Conservation (phyloP, 2,329 filamentous ascomycete species). For the Cytospora mali region DNA sequence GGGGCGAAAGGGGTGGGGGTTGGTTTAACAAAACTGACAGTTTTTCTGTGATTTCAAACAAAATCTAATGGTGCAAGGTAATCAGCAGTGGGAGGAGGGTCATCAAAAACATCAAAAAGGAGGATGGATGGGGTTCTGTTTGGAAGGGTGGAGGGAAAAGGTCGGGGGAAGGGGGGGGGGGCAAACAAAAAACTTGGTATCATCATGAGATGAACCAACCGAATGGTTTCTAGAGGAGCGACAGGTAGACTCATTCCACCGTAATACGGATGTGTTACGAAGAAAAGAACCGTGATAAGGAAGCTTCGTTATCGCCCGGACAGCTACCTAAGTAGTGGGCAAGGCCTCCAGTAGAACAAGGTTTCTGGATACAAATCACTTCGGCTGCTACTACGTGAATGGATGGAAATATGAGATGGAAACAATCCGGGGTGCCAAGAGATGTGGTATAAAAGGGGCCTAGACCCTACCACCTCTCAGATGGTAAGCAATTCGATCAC, state of each 20-base stretch:
- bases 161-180: background rate
- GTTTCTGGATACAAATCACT: no score
- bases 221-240: background rate
- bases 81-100: no score
- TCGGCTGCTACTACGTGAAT: no score
- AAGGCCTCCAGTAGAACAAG: no score
- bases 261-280: background rate
- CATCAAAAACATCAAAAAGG: background rate
- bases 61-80: background rate
- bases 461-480: background rate
- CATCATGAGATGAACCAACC: background rate
- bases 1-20: background rate
- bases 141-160: background rate
- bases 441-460: background rate
- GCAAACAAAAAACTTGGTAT: background rate
- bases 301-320: no score
- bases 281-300: no score
- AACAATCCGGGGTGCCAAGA: no score
- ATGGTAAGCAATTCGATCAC: background rate
- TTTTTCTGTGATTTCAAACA: background rate
- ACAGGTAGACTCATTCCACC: constrained; percentile 1
- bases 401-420: background rate
- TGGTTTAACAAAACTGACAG: background rate
- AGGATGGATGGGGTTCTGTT: background rate
- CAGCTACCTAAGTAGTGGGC: no score